Conservation (phyloP, 2,329 filamentous ascomycete species). For the Periconia macrospinosa region DNA sequence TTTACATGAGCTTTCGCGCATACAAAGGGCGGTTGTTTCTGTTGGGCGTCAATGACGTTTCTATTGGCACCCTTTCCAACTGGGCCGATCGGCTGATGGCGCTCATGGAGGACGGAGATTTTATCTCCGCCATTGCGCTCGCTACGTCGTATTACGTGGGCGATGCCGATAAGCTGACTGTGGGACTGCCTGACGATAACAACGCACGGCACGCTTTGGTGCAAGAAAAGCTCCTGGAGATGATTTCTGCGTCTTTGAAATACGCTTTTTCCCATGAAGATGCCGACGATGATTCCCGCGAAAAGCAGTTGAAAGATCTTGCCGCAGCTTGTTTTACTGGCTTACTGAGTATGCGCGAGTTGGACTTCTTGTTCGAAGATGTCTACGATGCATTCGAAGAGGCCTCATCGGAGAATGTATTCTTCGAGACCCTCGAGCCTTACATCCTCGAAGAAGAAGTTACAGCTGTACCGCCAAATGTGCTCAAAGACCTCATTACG, state of each 20-base stretch:
- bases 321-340: conserved; percentile 82
- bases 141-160: conserved; percentile 92
- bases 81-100: conserved; percentile 95
- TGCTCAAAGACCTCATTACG: conserved; percentile 82
- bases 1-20: conserved; percentile 94
- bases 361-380: conserved; percentile 86
- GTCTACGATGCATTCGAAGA: conserved; percentile 91
- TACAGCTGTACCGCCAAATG: conserved; percentile 73
- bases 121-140: conserved; percentile 85
- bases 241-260: conserved; percentile 87
- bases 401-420: conserved; percentile 69
- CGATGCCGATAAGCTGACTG: conserved; percentile 88
- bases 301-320: conserved; percentile 70
- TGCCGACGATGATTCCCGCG: conserved; percentile 56
- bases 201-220: conserved; percentile 77
- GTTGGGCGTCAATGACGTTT: conserved; percentile 89
- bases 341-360: conserved; percentile 74
- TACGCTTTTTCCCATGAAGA: conserved; percentile 75
- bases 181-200: conserved; percentile 87
- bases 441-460: conserved; percentile 82
- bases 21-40: conserved; percentile 95
- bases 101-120: conserved; percentile 95
- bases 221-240: conserved; percentile 84
- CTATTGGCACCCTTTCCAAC: conserved; percentile 89
- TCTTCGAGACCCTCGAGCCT: conserved; percentile 85